phyloP scores from a whole-genome alignment of 495 filamentous ascomycete genomes.

The Neurospora intermedia region DNA sequence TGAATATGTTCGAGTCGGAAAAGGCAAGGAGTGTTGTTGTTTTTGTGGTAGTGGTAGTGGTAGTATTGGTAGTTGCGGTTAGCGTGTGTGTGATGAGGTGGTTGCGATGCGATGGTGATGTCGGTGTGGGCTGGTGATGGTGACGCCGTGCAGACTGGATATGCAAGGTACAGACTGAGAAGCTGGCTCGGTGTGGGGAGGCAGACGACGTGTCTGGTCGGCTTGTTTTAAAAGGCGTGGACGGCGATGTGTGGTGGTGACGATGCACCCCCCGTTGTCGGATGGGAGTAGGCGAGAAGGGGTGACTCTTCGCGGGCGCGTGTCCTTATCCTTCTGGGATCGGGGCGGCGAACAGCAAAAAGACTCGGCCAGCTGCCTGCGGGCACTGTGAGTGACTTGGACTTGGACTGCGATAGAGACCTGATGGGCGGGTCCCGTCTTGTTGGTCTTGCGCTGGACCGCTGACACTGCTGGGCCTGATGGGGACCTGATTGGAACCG shows the following conservation, averaged over 20 bases:
- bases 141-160: constrained; percentile 9
- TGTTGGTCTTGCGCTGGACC: constrained; percentile 1
- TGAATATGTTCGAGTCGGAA: not conserved
- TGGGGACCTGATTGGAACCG: not conserved
- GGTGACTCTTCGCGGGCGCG: constrained; percentile 29
- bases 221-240: not conserved
- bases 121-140: not conserved
- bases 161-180: constrained; percentile 9
- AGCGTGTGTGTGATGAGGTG: constrained; percentile 1
- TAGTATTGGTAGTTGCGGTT: not conserved
- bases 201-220: not conserved
- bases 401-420: constrained; percentile 24
- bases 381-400: constrained; percentile 12
- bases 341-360: not conserved
- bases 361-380: not conserved
- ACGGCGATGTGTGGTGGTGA: constrained; percentile 1
- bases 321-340: constrained; percentile 18
- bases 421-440: constrained; percentile 8
- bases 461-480: not conserved
- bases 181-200: constrained; percentile 9
- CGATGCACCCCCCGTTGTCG: constrained; percentile 3
- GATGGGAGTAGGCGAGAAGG: constrained; percentile 13
- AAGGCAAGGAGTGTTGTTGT: constrained; percentile 2
- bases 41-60: not conserved
- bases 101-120: constrained; percentile 6